phyloP scores from a whole-genome alignment of 129 eudicot species.

The Helichrysum umbraculigerum region DNA sequence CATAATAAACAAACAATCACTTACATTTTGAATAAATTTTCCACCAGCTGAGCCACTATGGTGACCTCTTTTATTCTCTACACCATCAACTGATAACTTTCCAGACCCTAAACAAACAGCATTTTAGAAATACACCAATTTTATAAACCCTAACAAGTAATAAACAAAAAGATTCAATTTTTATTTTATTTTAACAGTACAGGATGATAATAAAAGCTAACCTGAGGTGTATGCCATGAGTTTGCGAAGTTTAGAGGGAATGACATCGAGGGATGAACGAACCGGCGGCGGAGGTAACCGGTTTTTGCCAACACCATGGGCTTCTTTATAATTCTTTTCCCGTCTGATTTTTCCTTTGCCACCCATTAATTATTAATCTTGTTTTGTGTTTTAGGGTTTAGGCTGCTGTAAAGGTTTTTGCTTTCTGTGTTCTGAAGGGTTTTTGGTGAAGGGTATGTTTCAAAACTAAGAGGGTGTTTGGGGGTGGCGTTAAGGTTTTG shows the following conservation, averaged over 20 bases:
- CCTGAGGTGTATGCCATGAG: slow-evolving; percentile 46
- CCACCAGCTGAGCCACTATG: slow-evolving; percentile 12
- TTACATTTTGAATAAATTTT: slow-evolving; percentile 14
- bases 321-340: slow-evolving; percentile 87
- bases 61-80: slow-evolving; percentile 22
- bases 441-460: background rate
- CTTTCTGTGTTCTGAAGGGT: background rate
- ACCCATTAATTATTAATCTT: slow-evolving; percentile 47
- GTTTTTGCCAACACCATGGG: slow-evolving; percentile 68
- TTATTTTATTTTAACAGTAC: background rate
- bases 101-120: slow-evolving; percentile 36
- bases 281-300: slow-evolving; percentile 89
- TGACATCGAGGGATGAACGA: slow-evolving; percentile 66
- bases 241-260: slow-evolving; percentile 85
- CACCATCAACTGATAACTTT: slow-evolving; percentile 25
- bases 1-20: background rate
- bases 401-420: background rate
- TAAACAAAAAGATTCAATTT: background rate
- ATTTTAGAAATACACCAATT: background rate
- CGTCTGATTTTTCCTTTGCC: slow-evolving; percentile 87
- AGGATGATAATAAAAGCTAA: background rate
- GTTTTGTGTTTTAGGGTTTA: slow-evolving; percentile 7
- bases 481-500: no score
- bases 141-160: background rate
- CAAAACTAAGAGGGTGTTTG: no score